Base-by-base conservation (phyloP, 176 grass and related monocot species). In the Zoysia japonica region DNA sequence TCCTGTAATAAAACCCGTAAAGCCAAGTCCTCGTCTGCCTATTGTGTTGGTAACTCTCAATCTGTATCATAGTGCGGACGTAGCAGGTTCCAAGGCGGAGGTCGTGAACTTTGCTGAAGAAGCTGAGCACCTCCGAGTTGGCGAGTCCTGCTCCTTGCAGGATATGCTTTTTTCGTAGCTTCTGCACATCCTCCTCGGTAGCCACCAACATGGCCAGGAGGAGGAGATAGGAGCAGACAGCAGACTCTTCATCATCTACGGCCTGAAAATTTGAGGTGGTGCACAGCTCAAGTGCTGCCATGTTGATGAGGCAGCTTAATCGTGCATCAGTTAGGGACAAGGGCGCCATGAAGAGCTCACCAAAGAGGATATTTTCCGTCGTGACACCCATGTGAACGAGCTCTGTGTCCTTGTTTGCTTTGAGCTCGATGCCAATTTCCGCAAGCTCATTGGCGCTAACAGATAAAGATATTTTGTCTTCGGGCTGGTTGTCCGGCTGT, bases 171-270 rank as follows among this genome's bases (percentile, higher is more conserved):
- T 5, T 9, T 0, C 73, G 73, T 3, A 76, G 42, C 42, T 61
- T 57, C 0, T 76, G 73, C 19, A 76, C 74, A 6, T 76, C 74
- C 11, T 76, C 43, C 42, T 76, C 74, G 56, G 42, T 76, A 39
- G 46, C 43, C n/a, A 76, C 57, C 1, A 76, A 16, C 56, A 62
- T 76, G 42, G n/a, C 74, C 1, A 76, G 55, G 1, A 76, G 74
- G 1, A 47, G 19, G 0, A 62, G 43, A 28, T 76, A 76, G 1
- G 74, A 76, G 20, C 74, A 76, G 6, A 76, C 74, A 0, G 73
- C 56, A 0, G 73, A 76, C 1, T 20, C 73, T 11, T 76, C 55
- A 13, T 76, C 73, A 0, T 61, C 42, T 6, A 12, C 73, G n/a
- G 47, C 56, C 0, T 16, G n/a, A n/a, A 73, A 73, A 2, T 12